These are phyloP conservation scores for Pseudocercospora crystallina DNA, from an alignment of 2,329 filamentous ascomycete genomes.

Conservation along the genomic window DNA sequence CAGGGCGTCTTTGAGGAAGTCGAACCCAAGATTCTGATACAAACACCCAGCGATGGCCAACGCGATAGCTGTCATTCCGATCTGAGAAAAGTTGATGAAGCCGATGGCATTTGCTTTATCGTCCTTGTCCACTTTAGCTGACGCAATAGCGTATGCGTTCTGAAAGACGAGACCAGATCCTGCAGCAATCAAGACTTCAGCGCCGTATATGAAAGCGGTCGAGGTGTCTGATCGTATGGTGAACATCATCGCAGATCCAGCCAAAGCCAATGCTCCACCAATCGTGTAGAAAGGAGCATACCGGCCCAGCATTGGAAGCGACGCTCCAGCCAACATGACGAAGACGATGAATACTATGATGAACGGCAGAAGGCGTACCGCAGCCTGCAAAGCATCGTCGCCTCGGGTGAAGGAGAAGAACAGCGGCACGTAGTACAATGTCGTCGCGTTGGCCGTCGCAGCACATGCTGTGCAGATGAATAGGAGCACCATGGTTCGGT, in stretches of 20 bases:
- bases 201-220: conserved; percentile 29
- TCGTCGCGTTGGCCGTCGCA: conserved; percentile 14
- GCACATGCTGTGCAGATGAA: conserved; percentile 39
- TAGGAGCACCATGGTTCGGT: conserved; percentile 46
- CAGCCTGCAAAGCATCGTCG: conserved; percentile 43
- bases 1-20: too few species aligned
- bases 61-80: too few species aligned
- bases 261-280: conserved; percentile 36
- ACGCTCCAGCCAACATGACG: conserved; percentile 39
- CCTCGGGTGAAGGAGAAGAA: conserved; percentile 55
- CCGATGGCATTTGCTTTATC: neutral
- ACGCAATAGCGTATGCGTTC: conserved; percentile 16
- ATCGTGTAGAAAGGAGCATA: conserved; percentile 45
- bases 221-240: conserved; percentile 19
- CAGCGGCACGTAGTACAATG: conserved; percentile 55
- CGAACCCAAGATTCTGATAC: too few species aligned
- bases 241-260: conserved; percentile 41
- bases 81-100: neutral
- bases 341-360: conserved; percentile 39
- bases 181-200: conserved; percentile 19
- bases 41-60: too few species aligned
- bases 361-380: conserved; percentile 45
- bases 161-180: conserved; percentile 25
- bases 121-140: neutral
- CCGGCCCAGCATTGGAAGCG: conserved; percentile 41